Base-by-base conservation (phyloP, 2,329 filamentous ascomycete genomes). In the Stenocarpella maydis region DNA sequence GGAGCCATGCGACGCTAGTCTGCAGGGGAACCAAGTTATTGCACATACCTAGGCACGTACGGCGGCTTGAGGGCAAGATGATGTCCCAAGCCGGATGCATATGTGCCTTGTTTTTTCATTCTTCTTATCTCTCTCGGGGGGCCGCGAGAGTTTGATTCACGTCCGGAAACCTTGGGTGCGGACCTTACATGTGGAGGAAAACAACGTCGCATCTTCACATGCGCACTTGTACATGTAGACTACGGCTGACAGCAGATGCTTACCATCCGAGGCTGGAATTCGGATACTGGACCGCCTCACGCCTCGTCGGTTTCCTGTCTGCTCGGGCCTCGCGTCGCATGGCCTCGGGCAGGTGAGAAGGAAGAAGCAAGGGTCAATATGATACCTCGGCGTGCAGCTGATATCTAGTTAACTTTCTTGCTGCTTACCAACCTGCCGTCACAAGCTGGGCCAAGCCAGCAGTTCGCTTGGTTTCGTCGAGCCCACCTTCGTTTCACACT, bases 401-500 rank as follows among this genome's bases (percentile, higher is more conserved):
- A 63, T 49, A n/a, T 45, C 10, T 47, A 19, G 12, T 47, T 24
- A 34, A 61, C 41, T 34, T 45, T 60, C 26, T 47, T 34, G 55
- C 41, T 61, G 55, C 55, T 31, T 61, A 61, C 39, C 55, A 61
- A 43, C 39, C 26, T 63, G 58, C 49, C 28, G 43, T 63, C 58
- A 49, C 58, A 63, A 49, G 58, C 58, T 49, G 14, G 58, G 58
- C 58, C 58, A 63, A 63, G 58, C 58, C 58, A 63, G 28, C 58
- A 63, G 58, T 63, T 63, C 58, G 58, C 58, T 63, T 63, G 58
- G 58, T 26, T 49, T 37, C 34, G 43, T 43, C 39, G 43, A 49
- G 58, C 58, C 58, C 58, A 63, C 41, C 28, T 63, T 37, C 58
- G 58, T 63, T 63, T 63, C 58, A 63, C 28, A 63, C 58, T 63